These are phyloP conservation scores for Triglochin maritima DNA, from an alignment of 106 monocot species.

Conservation along the genomic window DNA sequence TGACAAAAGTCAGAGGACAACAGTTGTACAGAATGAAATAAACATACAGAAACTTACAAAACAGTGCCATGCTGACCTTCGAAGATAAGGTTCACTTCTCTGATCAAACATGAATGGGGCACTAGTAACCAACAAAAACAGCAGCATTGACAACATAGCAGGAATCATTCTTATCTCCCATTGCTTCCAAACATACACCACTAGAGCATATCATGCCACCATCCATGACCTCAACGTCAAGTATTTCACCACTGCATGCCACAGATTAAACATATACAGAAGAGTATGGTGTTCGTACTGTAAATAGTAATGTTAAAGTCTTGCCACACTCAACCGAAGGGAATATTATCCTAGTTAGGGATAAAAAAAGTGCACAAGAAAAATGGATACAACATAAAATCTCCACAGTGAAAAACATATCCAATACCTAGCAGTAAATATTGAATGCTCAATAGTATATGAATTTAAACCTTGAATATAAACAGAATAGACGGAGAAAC, in stretches of 20 bases:
- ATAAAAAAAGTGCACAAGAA: no score
- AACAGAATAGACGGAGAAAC: no score
- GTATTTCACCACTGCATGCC: constrained; percentile 57
- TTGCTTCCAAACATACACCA: constrained; percentile 75
- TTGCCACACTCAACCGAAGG: no score
- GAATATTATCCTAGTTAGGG: no score
- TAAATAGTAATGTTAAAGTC: neutral
- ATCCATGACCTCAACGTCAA: constrained; percentile 68
- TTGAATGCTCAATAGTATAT: neutral
- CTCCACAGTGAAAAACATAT: neutral
- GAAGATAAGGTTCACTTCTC: no score
- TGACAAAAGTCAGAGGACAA: no score
- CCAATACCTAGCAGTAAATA: neutral
- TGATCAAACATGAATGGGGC: no score
- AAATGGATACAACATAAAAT: neutral
- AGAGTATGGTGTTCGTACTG: neutral
- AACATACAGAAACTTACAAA: no score
- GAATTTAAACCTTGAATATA: no score
- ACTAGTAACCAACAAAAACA: constrained; percentile 85
- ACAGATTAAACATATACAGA: constrained; percentile 2
- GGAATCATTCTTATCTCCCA: constrained; percentile 93
- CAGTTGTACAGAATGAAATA: no score
- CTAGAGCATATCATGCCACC: constrained; percentile 99
- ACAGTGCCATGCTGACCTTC: no score
- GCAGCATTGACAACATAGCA: constrained; percentile 98